phyloP scores from a whole-genome alignment of 352 stramenopile genomes.

The Globisporangium cystogenes region DNA sequence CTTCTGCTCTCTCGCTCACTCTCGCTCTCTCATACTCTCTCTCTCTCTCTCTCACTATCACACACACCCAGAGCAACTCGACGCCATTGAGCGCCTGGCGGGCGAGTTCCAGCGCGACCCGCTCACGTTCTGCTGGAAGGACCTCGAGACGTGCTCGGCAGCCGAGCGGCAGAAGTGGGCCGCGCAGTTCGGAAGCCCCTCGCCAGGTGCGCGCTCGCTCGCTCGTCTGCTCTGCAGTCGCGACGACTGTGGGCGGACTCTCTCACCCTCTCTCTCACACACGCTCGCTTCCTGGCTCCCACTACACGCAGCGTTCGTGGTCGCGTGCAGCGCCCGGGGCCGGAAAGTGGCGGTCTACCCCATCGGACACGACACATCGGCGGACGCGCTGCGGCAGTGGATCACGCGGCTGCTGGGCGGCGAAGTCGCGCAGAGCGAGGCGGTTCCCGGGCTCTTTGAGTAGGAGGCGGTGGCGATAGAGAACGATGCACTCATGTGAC shows the following conservation, averaged over 20 bases:
- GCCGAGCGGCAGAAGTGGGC: slow-evolving; percentile 38
- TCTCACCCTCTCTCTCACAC: background rate
- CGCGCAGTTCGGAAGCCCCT: slow-evolving; percentile 27
- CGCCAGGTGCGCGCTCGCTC: slow-evolving; percentile 17
- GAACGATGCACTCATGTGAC: slow-evolving; percentile 16
- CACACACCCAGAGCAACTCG: slow-evolving; percentile 50
- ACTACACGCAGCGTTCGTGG: slow-evolving; percentile 45
- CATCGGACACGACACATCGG: slow-evolving; percentile 7
- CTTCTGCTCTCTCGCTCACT: background rate
- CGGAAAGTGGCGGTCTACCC: slow-evolving; percentile 56
- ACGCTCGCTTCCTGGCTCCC: background rate
- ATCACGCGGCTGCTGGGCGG: slow-evolving; percentile 52
- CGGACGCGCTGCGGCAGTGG: slow-evolving; percentile 52
- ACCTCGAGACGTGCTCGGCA: slow-evolving; percentile 27
- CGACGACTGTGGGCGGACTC: too few relatives aligned
- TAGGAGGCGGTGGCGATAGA: slow-evolving; percentile 9
- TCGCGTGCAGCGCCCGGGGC: slow-evolving; percentile 49
- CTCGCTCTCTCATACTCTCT: background rate
- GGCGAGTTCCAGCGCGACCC: slow-evolving; percentile 67
- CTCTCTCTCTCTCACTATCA: background rate
- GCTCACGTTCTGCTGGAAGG: slow-evolving; percentile 74
- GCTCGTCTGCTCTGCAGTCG: too few relatives aligned
- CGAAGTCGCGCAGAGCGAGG: slow-evolving; percentile 44
- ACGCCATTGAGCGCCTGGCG: slow-evolving; percentile 53
- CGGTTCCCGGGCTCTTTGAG: slow-evolving; percentile 34